These are phyloP conservation scores for Phlyctochytrium bullatum DNA, from an alignment of 192 early-diverging fungal species.

Conservation along the genomic window DNA sequence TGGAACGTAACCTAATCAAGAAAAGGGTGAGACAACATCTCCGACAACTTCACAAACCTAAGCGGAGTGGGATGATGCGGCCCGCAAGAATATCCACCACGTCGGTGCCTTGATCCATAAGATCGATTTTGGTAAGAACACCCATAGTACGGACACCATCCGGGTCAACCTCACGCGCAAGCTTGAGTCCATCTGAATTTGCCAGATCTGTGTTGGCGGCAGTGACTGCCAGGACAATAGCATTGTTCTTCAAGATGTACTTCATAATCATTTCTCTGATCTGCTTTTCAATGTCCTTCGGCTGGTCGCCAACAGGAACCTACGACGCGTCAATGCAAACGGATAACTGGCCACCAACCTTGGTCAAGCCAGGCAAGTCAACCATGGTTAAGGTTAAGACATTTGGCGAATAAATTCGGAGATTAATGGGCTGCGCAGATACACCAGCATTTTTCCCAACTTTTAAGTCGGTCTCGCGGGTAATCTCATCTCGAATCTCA, in stretches of 20 bases:
- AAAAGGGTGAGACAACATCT: too few species aligned
- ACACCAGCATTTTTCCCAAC: conserved; percentile 68
- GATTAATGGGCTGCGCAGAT: conserved; percentile 95
- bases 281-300: conserved; percentile 97
- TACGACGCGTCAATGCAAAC: background rate
- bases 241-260: conserved; percentile 95
- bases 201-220: conserved; percentile 98
- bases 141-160: conserved; percentile 98
- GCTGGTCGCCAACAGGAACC: conserved; percentile 97
- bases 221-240: conserved; percentile 97
- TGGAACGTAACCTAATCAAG: conserved; percentile 84
- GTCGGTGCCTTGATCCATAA: conserved; percentile 99
- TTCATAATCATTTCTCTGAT: conserved; percentile 98
- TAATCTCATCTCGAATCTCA: conserved; percentile 96
- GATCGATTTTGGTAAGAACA: conserved; percentile 98
- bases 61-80: conserved; percentile 90
- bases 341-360: conserved; percentile 42
- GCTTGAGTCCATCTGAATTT: conserved; percentile 98
- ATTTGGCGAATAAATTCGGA: conserved; percentile 96
- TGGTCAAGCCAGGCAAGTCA: conserved; percentile 98
- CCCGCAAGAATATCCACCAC: conserved; percentile 99
- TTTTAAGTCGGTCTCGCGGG: conserved; percentile 79
- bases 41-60: conserved; percentile 59
- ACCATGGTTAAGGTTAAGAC: conserved; percentile 98
- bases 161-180: conserved; percentile 98